Base-by-base conservation (phyloP, 805 yeast species). In the Phaffomyces thermotolerans region DNA sequence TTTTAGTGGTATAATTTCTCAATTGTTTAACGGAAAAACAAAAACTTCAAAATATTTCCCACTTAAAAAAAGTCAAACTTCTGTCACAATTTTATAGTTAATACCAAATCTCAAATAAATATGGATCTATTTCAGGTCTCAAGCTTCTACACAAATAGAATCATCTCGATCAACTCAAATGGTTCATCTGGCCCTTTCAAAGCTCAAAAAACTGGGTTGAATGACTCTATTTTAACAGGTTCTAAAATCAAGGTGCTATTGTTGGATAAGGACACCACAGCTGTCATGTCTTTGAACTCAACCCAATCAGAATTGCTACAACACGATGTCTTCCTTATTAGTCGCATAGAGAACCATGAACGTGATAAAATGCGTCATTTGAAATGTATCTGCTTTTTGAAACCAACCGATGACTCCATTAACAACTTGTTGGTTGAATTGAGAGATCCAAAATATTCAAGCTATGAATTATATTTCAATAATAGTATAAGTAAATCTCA, bases 231-330 rank as follows among this genome's bases (percentile, higher is more conserved):
- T 36, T 22, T 52, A 10, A 63, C 63, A 8, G 60, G 59, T 6
- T 55, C 62, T 22, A 58, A 73, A 48, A 80, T 90, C 46, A 78
- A 78, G 51, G 95, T 90, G 25, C 69, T 93, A 32, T 69, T 93
- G 34, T 72, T 93, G 44, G 99, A 93, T 58, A 68, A 75, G 40
- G 71, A 72, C 50, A 91, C 99, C 2, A 85, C 95, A 6, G 73
- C 89, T 0, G 79, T 89, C 22, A 76, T 93, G 20, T 88, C 97
- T n/a, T 72, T 93, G 75, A 79, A 84, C 53, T 78, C 95, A 25
- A 84, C 96, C 3, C 99, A 93, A 60, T 81, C 95, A 3, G 84
- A 81, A 44, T 70, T 93, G 37, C 71, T 93, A 33, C 79, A 83
- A 51, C 76, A 86, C 52, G 95, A 91, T 49, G 77, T 93, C n/a